phyloP scores from a whole-genome alignment of 2,329 filamentous ascomycete species.

The Epichloe aotearoae region DNA sequence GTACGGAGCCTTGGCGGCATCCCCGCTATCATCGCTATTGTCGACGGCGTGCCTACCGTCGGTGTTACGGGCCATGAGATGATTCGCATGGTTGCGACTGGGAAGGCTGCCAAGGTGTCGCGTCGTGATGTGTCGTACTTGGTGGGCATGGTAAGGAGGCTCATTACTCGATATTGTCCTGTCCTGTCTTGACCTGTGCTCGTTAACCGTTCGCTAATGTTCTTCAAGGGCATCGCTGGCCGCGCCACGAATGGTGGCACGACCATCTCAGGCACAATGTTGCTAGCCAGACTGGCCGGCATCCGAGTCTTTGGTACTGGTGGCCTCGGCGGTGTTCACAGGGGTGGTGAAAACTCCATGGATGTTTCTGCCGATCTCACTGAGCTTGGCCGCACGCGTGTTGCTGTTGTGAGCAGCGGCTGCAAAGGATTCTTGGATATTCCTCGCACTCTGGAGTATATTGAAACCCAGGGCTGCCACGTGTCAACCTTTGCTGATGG shows the following conservation, averaged over 20 bases:
- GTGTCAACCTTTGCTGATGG: constrained; percentile 87
- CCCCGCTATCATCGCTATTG: constrained; percentile 80
- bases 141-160: constrained; percentile 53
- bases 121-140: constrained; percentile 76
- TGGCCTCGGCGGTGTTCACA: constrained; percentile 86
- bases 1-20: constrained; percentile 71
- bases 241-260: constrained; percentile 73
- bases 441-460: constrained; percentile 68
- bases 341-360: constrained; percentile 73
- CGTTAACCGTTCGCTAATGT: not conserved
- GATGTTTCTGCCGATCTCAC: constrained; percentile 93
- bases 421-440: constrained; percentile 97
- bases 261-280: constrained; percentile 85
- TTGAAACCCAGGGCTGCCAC: constrained; percentile 60
- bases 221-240: constrained; percentile 45
- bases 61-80: constrained; percentile 65
- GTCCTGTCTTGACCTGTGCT: too few species aligned
- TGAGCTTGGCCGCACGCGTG: constrained; percentile 77
- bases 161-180: constrained; percentile 1
- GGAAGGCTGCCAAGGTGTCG: constrained; percentile 69
- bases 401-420: constrained; percentile 79
- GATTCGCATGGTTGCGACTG: constrained; percentile 52
- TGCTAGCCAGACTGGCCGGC: constrained; percentile 73
- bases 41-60: constrained; percentile 71
- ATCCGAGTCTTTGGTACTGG: constrained; percentile 92